Evolutionary conservation across 805 yeast species (phyloP), one percentile per base, ranked within the genome.

Genomic region (Hemisphaericaspora nanyangensis): DNA sequence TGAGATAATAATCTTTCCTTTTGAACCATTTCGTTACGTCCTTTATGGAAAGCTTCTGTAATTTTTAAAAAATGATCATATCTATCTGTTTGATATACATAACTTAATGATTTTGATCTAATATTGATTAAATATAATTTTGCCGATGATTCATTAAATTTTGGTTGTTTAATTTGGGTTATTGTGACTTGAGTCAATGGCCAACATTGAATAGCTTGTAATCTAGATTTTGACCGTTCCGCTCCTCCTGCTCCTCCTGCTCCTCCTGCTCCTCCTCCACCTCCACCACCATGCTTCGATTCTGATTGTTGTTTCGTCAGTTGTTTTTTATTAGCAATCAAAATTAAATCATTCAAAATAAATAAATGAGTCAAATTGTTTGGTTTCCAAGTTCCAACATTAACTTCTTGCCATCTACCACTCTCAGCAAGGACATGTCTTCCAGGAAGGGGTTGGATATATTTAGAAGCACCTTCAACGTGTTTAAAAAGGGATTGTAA

Each of bases 401-500:
- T 89, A 43, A 90, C 64, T 59, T 89, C 96, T 42, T 75, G 78
- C 96, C 96, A 90, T 35, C 89, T 74, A 2, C 84, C 83, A 55
- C 88, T 79, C 50, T 89, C 93, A 7, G 80, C 75, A 15, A 87
- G 63, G 2, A 89, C 76, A 58, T 88, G 96, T 35, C 96, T 73
- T 3, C 90, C 93, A 0, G 90, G 87, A 6, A 76, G 58, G 1
- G 85, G 78, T 16, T 88, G 84, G 28, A 89, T 69, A 43, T 74
- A 77, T 52, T 85, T 85, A 50, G 85, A 90, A 1, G 95, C 89
- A n/a, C 96, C 95, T 47, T 90, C 96, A 12, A 90, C 95, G 46
- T 84, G 87, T 49, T 79, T 79, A 58, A 82, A 88, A 37, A 89
- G 62, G 7, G 77, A 72, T 39, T 75, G 77, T 53, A 89, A 65